Evolutionary conservation across 495 filamentous ascomycete species (phyloP).

Genomic region (Rhypophila decipiens): DNA sequence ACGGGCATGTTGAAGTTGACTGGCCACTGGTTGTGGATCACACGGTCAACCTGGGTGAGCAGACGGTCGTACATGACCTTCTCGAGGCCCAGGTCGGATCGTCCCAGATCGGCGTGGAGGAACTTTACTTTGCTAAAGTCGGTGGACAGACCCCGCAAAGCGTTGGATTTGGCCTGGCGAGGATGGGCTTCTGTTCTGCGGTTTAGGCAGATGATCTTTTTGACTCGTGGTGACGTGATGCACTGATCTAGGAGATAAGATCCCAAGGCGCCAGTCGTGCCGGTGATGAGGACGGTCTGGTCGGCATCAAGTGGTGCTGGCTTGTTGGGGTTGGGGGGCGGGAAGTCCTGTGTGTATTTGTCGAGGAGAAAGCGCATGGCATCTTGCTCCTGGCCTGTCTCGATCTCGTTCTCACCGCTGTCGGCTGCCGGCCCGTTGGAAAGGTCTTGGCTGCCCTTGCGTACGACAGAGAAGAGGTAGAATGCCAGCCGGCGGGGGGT

Average conservation of each 20-base stretch:
- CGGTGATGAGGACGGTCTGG: slow-evolving; percentile 50
- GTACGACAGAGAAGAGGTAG: slow-evolving; percentile 18
- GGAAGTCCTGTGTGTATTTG: slow-evolving; percentile 33
- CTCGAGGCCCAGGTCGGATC: slow-evolving; percentile 38
- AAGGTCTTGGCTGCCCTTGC: slow-evolving; percentile 11
- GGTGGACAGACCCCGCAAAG: slow-evolving; percentile 27
- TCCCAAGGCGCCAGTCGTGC: slow-evolving; percentile 54
- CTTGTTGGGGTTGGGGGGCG: slow-evolving; percentile 17
- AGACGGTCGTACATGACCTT: slow-evolving; percentile 31
- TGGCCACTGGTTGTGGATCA: slow-evolving; percentile 60
- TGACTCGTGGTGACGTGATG: slow-evolving; percentile 28
- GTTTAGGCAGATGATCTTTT: slow-evolving; percentile 52
- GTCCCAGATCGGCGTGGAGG: slow-evolving; percentile 41
- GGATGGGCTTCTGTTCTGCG: slow-evolving; percentile 33
- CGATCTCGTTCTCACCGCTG: too few species aligned
- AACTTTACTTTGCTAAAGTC: slow-evolving; percentile 44
- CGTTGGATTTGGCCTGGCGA: slow-evolving; percentile 23
- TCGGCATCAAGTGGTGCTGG: slow-evolving; percentile 25
- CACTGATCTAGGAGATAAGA: slow-evolving; percentile 48
- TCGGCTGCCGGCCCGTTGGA: slow-evolving; percentile 1
- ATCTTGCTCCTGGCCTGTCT: slow-evolving; percentile 22
- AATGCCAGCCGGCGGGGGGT: slow-evolving; percentile 28
- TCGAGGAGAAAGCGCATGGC: slow-evolving; percentile 28
- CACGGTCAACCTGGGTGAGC: slow-evolving; percentile 32
- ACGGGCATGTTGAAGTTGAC: slow-evolving; percentile 57